A percentile compares a stretch with the other conserved stretches of the same genome.
Conservation (phyloP, 2,329 filamentous ascomycete genomes). For the Fusarium sp. region DNA sequence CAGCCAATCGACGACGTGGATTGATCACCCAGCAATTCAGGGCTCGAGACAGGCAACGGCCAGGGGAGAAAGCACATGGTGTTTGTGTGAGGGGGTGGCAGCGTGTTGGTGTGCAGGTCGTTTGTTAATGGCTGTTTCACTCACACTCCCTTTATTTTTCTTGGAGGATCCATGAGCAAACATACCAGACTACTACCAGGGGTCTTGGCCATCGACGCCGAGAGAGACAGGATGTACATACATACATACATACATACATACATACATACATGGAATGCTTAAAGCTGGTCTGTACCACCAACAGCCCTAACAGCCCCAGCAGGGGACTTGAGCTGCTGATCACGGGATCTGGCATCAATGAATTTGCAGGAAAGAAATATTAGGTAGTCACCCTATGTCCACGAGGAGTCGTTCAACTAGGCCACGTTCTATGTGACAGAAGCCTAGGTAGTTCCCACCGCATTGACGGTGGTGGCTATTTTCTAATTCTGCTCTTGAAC, state of each 20-base stretch:
- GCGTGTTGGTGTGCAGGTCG: not conserved
- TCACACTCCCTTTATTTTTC: conserved; percentile 22
- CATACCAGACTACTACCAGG: conserved; percentile 11
- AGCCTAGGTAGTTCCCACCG: not conserved
- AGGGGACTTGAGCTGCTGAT: conserved; percentile 21
- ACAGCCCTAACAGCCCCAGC: not conserved
- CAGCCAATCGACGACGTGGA: conserved; percentile 10
- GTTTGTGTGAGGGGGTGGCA: conserved; percentile 13
- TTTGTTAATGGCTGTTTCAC: conserved; percentile 9
- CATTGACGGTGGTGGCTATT: conserved; percentile 1
- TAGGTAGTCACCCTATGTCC: conserved; percentile 13
- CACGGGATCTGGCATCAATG: conserved; percentile 14
- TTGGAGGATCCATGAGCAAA: not conserved
- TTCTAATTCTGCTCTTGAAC: conserved; percentile 11
- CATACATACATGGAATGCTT: not conserved
- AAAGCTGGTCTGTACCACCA: conserved; percentile 9
- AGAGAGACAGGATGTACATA: not conserved
- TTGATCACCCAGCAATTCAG: conserved; percentile 14
- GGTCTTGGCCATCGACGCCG: not conserved
- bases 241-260: not conserved
- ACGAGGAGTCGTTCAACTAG: not conserved
- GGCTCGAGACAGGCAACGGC: conserved; percentile 11
- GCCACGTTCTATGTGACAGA: not conserved
- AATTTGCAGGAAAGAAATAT: not conserved
- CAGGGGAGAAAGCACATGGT: conserved; percentile 16